Evolutionary conservation across 164 flowering plant genomes (phyloP), one percentile per base, ranked within the genome.

Genomic region (Stephania yunnanensis): DNA sequence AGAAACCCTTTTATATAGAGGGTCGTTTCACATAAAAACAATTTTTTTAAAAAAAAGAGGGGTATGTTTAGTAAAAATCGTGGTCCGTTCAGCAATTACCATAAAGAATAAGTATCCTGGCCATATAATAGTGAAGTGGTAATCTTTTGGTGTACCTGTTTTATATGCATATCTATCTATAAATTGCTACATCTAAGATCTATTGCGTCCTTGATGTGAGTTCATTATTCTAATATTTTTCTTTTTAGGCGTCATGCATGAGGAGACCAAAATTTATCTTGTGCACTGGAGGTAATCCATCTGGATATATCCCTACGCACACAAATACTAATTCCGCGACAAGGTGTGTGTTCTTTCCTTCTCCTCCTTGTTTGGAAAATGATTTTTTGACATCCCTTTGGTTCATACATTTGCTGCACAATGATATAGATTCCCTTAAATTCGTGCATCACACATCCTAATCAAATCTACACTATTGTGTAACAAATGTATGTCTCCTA

Each of bases 251-350:
- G 70, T 70, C 90, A 68, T 92, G 91, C 76, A 89, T 93, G 73
- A 86, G 98, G 81, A 86, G 97, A 44, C 98, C 98, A 30, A 87
- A 92, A 80, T 95, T 89, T 79, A 93, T 95, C 77, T 29, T 93
- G 84, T 94, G 93, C 83, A 85, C 92, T 71, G 98, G 99, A 63
- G 95, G 97, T 11, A 90, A 80, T 77, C 77, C 91, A 45, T 81
- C 90, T 6, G 87, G 85, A 68, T 82, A 86, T 79, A 84, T 95
- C 69, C 98, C 99, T 69, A 88, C 99, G 71, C 82, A 90, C 83
- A 75, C 97, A 58, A 86, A 80, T 81, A 87, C 85, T 79, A 90
- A 77, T 82, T 73, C 92, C 55, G 67, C 87, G 48, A 72, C 92
- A 15, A 86, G 94, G 99, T 95, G 87, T 2, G 72, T 67, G 44